Evolutionary conservation across 2,329 filamentous ascomycete species (phyloP).

Genomic region (Phialocephala sp.): DNA sequence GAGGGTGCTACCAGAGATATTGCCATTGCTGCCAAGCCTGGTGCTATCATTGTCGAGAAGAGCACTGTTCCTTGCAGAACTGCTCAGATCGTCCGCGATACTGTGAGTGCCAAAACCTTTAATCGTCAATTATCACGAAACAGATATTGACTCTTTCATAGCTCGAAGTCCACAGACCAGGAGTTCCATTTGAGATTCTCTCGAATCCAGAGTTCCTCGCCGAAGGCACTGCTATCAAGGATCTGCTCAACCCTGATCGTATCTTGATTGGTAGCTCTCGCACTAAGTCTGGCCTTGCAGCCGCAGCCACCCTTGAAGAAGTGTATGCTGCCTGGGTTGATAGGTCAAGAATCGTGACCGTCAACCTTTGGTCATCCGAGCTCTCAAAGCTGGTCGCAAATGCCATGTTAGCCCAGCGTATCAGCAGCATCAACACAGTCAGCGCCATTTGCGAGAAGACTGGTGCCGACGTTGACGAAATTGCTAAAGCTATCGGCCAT

Average conservation of each 20-base stretch:
- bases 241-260: conserved; percentile 72
- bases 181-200: conserved; percentile 66
- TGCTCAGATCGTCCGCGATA: conserved; percentile 67
- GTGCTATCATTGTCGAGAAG: conserved; percentile 79
- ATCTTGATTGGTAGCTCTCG: conserved; percentile 73
- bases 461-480: conserved; percentile 75
- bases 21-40: conserved; percentile 65
- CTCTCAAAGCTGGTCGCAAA: conserved; percentile 79
- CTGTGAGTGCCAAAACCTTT: conserved; percentile 60
- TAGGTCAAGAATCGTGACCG: conserved; percentile 67
- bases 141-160: neutral
- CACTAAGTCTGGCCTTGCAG: conserved; percentile 62
- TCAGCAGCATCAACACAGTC: conserved; percentile 80
- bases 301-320: conserved; percentile 65
- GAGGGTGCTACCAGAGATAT: conserved; percentile 72
- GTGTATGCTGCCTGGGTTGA: conserved; percentile 76
- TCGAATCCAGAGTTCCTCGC: conserved; percentile 83
- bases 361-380: conserved; percentile 78
- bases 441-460: conserved; percentile 77
- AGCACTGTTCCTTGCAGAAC: conserved; percentile 78
- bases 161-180: conserved; percentile 48
- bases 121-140: neutral
- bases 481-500: conserved; percentile 68
- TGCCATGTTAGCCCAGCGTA: conserved; percentile 77
- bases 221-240: conserved; percentile 74